These are phyloP conservation scores for Arabis hirsuta DNA, from an alignment of 345 rosid genomes.

Conservation along the genomic window DNA sequence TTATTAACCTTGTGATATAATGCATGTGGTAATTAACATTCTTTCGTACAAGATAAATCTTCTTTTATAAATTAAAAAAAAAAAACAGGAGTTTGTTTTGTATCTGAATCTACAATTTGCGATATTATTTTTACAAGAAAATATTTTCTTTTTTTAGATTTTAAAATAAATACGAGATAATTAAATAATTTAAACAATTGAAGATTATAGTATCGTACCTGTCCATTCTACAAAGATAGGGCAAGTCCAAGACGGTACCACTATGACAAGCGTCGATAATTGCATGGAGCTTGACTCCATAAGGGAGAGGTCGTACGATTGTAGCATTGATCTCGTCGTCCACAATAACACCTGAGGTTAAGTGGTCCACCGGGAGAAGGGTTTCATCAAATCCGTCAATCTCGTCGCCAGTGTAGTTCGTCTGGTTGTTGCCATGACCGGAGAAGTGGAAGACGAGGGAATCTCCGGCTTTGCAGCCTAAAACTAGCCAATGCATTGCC, in stretches of 20 bases:
- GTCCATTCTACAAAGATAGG: conserved; percentile 86
- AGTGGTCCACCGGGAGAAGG: conserved; percentile 75
- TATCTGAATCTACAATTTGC: too few species aligned
- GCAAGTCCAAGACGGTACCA: conserved; percentile 86
- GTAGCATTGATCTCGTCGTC: conserved; percentile 88
- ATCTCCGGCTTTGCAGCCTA: conserved; percentile 77
- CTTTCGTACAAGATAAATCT: too few species aligned
- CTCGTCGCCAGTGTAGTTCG: conserved; percentile 67
- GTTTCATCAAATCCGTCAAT: conserved; percentile 89
- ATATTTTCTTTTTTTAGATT: too few species aligned
- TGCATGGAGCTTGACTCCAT: conserved; percentile 87
- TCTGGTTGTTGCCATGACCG: conserved; percentile 87
- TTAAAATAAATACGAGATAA: too few species aligned
- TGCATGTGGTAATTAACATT: too few species aligned
- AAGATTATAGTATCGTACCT: conserved; percentile 45
- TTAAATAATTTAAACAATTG: too few species aligned
- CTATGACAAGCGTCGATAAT: conserved; percentile 92
- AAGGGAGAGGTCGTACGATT: conserved; percentile 81
- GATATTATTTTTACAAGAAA: too few species aligned
- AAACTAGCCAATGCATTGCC: conserved; percentile 82
- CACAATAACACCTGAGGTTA: conserved; percentile 74
- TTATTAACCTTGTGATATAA: too few species aligned
- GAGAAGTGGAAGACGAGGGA: conserved; percentile 86
- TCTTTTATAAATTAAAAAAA: too few species aligned
- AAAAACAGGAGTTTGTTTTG: too few species aligned